These are phyloP conservation scores for Fusarium chaquense DNA, from an alignment of 2,329 filamentous ascomycete genomes.

Conservation along the genomic window DNA sequence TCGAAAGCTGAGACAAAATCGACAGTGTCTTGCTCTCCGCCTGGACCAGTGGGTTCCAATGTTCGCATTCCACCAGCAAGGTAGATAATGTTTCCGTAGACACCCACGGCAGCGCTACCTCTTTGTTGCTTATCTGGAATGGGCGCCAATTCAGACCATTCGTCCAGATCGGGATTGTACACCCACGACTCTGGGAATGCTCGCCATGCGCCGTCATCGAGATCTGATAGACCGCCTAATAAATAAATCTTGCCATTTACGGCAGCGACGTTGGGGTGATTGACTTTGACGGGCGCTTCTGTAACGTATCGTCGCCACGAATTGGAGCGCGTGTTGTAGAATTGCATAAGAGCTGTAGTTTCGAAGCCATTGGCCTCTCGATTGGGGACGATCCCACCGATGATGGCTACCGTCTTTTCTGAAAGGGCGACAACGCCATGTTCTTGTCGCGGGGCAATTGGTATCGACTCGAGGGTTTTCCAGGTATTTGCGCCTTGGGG, in stretches of 20 bases:
- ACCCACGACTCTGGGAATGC: conserved; percentile 47
- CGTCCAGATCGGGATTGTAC: conserved; percentile 47
- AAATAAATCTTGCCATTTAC: conserved; percentile 55
- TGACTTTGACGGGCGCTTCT: conserved; percentile 48
- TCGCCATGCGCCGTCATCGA: conserved; percentile 44
- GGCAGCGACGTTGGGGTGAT: conserved; percentile 55
- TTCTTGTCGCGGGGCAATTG: conserved; percentile 46
- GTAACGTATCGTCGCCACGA: conserved; percentile 47
- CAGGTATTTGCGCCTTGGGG: conserved; percentile 33
- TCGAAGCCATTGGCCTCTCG: conserved; percentile 15
- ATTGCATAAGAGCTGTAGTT: conserved; percentile 48
- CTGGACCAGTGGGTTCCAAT: conserved; percentile 20
- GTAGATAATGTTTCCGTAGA: conserved; percentile 50
- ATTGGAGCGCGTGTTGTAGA: conserved; percentile 50
- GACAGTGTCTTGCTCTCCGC: conserved; percentile 45
- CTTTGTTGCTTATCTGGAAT: conserved; percentile 47
- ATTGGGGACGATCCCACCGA: conserved; percentile 47
- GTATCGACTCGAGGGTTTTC: conserved; percentile 42
- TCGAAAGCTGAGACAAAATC: conserved; percentile 51
- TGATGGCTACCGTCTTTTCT: conserved; percentile 40
- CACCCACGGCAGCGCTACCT: conserved; percentile 52
- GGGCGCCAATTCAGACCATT: conserved; percentile 47
- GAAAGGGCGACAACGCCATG: conserved; percentile 45
- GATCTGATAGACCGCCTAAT: conserved; percentile 52
- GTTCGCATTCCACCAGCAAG: conserved; percentile 55